Percentiles rank a stretch among this genome's conserved stretches.
phyloP scores from a whole-genome alignment of 2,329 filamentous ascomycete genomes.

The Leptographium lundbergii region DNA sequence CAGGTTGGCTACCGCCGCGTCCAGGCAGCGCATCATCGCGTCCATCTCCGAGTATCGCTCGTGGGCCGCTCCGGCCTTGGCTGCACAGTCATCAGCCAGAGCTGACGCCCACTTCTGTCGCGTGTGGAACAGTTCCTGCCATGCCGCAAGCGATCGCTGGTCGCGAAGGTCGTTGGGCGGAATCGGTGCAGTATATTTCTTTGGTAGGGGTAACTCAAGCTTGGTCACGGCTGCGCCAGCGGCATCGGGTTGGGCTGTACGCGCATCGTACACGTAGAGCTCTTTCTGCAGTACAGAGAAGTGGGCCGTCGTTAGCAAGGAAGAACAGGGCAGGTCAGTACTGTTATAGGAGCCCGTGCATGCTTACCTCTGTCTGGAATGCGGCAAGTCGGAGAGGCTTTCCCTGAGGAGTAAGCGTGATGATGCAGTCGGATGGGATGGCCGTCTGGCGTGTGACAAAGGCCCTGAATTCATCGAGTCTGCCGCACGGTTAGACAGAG shows the following conservation, averaged over 20 bases:
- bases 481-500: conserved; percentile 20
- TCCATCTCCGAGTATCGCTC: conserved; percentile 60
- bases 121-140: conserved; percentile 74
- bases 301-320: background rate
- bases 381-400: conserved; percentile 73
- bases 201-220: conserved; percentile 37
- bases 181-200: conserved; percentile 43
- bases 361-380: conserved; percentile 63
- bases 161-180: conserved; percentile 77
- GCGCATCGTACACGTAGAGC: conserved; percentile 84
- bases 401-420: conserved; percentile 74
- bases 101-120: conserved; percentile 68
- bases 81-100: conserved; percentile 55
- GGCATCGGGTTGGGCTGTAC: conserved; percentile 49
- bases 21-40: conserved; percentile 65
- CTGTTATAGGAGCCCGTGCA: background rate
- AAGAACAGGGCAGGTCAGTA: too few relatives aligned
- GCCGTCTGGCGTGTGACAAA: conserved; percentile 66
- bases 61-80: conserved; percentile 48
- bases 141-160: conserved; percentile 70
- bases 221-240: conserved; percentile 27
- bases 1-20: conserved; percentile 77
- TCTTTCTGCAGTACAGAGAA: conserved; percentile 49
- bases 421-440: conserved; percentile 67
- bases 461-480: conserved; percentile 71